Conservation (phyloP, 139 green algal genomes). For the Closterium sp. region DNA sequence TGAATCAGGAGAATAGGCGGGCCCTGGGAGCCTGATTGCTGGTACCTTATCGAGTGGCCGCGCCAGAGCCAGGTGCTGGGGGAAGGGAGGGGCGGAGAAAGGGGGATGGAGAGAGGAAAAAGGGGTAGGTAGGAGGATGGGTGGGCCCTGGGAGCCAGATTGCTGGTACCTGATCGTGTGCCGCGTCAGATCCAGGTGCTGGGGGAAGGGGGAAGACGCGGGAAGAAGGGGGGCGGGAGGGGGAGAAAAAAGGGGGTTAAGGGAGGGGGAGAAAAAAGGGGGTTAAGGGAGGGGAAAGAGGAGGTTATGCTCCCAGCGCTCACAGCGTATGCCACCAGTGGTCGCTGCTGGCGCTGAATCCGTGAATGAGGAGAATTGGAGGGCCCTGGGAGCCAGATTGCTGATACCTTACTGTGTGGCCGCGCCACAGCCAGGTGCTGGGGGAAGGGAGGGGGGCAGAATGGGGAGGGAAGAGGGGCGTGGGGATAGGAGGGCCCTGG, state of each 20-base stretch:
- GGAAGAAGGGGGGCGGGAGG: too few relatives aligned
- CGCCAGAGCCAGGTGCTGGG: neutral
- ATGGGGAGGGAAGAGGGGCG: too few relatives aligned
- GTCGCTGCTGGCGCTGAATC: constrained; percentile 84
- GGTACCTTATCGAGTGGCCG: neutral
- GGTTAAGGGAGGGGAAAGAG: neutral
- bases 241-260: too few relatives aligned
- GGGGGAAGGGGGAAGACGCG: neutral
- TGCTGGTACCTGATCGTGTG: neutral
- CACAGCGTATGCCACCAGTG: constrained; percentile 80
- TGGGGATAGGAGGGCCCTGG: too few relatives aligned
- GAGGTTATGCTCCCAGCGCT: constrained; percentile 57
- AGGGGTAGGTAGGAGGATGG: constrained; percentile 69
- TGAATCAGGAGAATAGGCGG: constrained; percentile 74
- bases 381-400: too few relatives aligned
- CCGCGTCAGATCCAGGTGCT: neutral
- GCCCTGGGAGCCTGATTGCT: neutral
- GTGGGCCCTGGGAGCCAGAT: neutral
- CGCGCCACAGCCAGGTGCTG: too few relatives aligned
- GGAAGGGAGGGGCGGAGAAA: too few relatives aligned
- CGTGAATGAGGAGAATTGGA: constrained; percentile 69
- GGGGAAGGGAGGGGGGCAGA: too few relatives aligned
- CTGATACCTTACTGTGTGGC: too few relatives aligned
- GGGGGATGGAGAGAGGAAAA: too few relatives aligned
- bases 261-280: too few relatives aligned